Base-by-base conservation (phyloP, 2,329 filamentous ascomycete species). In the Emericellopsis atlantica region DNA sequence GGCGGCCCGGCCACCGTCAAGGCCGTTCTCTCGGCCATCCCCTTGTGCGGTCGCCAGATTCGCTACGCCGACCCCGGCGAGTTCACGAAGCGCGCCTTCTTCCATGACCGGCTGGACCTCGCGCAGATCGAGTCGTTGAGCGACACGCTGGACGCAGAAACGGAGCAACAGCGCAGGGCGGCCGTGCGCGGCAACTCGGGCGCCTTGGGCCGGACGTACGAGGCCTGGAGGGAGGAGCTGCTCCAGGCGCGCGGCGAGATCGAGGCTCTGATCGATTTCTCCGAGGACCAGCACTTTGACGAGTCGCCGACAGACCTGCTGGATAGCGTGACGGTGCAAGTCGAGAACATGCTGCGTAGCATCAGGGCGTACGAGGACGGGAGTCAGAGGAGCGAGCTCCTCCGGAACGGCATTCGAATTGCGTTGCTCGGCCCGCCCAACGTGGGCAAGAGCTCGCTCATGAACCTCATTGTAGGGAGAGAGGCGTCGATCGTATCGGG, bases 251-350 rank as follows among this genome's bases (percentile, higher is more conserved):
- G 92, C 2, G 92, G 87, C 9, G 89, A 96, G 62, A 71, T 98
- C 32, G 92, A 98, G 61, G 92, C 92, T 0, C 64, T 98, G 49
- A 96, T 98, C 46, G 92, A 98, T 60, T 98, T 98, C 57, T 84
- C 86, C 1, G 92, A 98, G 58, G 92, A 96, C 53, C 90, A 98
- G 61, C 85, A 96, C 63, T 94, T 98, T 53, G 89, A 96, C 50
- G 88, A 95, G 59, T 81, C 85, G 3, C 84, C 87, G 1, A 64
- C 70, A 0, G 74, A 84, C 42, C 68, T 96, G 18, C 70, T 93
- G 36, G 58, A 55, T 1, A 86, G 79, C 38, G 84, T 95, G 24
- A 72, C 77, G 2, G 49, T 48, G 1, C 78, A 88, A 53, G 74
- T 94, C 3, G 54, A 58, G 1, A 57, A 54, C 1, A 74, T 96